phyloP scores from a whole-genome alignment of 768 basidiomycete genomes.

The Exidia glandulosa region DNA sequence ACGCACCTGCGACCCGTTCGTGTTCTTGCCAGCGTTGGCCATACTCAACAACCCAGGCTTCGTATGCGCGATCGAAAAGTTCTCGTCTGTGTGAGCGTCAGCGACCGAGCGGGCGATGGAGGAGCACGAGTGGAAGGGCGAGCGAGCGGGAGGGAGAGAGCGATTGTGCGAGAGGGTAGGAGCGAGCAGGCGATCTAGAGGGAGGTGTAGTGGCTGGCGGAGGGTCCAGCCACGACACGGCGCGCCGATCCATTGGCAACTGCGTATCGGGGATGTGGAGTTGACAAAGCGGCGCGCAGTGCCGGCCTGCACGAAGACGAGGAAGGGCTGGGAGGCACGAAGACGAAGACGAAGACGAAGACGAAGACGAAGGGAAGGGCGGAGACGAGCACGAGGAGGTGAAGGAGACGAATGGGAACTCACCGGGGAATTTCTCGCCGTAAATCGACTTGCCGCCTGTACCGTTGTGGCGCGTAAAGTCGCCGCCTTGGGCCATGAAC shows the following conservation, averaged over 20 bases:
- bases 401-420: conserved; percentile 8
- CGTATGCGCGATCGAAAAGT: conserved; percentile 65
- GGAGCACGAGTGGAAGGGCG: too few relatives aligned
- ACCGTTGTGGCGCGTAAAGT: conserved; percentile 24
- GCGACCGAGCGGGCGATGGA: too few relatives aligned
- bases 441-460: conserved; percentile 26
- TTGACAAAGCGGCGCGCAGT: conserved; percentile 3
- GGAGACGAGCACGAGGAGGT: too few relatives aligned
- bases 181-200: too few relatives aligned
- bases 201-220: too few relatives aligned
- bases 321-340: not conserved
- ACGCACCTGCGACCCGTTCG: conserved; percentile 56
- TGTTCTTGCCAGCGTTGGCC: conserved; percentile 74
- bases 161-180: too few relatives aligned
- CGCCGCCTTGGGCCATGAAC: conserved; percentile 25
- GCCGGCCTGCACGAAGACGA: not conserved
- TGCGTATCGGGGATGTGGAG: not conserved
- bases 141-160: too few relatives aligned
- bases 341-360: too few relatives aligned
- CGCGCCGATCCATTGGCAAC: conserved; percentile 14
- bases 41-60: conserved; percentile 61
- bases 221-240: too few relatives aligned
- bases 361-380: too few relatives aligned
- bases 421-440: conserved; percentile 16
- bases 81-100: conserved; percentile 86